These are phyloP conservation scores for Iberis pinnata DNA, from an alignment of 345 rosid species.

Conservation along the genomic window DNA sequence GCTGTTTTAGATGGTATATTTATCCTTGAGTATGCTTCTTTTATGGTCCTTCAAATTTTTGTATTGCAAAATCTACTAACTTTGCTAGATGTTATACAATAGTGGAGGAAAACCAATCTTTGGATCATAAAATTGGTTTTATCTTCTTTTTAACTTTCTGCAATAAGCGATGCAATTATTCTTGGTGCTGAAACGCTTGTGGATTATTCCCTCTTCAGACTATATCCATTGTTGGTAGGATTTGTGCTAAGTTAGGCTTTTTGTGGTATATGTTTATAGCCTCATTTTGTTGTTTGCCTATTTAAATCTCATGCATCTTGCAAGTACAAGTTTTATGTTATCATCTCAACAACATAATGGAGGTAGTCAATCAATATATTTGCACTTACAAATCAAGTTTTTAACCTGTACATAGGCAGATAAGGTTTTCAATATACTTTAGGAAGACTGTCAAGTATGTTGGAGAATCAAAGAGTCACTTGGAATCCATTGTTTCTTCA, in stretches of 20 bases:
- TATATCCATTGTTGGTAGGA: constrained; percentile 70
- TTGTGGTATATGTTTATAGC: not conserved
- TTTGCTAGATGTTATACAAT: constrained; percentile 1
- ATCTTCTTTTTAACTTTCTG: constrained; percentile 11
- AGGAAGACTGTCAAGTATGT: constrained; percentile 82
- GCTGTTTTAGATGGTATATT: constrained; percentile 86
- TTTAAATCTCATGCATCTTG: not conserved
- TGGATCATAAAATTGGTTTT: constrained; percentile 10
- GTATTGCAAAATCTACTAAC: constrained; percentile 1
- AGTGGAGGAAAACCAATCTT: not conserved
- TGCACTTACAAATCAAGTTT: no score
- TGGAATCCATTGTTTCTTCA: constrained; percentile 95
- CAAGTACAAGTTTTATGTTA: not conserved
- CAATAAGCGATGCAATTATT: constrained; percentile 90
- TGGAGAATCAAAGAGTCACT: constrained; percentile 92
- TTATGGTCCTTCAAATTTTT: not conserved
- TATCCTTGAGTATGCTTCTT: not conserved
- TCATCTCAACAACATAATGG: constrained; percentile 24
- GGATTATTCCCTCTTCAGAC: constrained; percentile 90
- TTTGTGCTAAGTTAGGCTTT: constrained; percentile 70
- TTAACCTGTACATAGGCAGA: no score
- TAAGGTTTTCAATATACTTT: no score
- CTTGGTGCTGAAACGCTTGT: constrained; percentile 96
- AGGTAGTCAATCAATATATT: constrained; percentile 89
- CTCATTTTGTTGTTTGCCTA: not conserved